Evolutionary conservation across 2,329 filamentous ascomycete genomes (phyloP).

Genomic region (Beauveria caledonica): DNA sequence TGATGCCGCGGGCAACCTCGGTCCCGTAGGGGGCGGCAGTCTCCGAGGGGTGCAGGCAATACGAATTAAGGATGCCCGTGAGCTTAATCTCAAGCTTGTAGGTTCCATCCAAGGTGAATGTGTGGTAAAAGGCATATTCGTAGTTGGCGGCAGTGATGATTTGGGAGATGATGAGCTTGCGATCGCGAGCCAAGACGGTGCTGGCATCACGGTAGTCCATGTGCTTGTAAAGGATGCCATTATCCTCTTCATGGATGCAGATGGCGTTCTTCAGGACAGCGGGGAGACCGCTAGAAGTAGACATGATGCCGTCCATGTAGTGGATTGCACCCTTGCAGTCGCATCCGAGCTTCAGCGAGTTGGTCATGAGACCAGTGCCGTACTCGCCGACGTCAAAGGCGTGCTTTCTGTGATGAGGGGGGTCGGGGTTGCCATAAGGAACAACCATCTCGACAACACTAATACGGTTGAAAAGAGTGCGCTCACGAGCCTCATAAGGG

Average conservation of each 20-base stretch:
- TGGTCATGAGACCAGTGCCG: slow-evolving; percentile 56
- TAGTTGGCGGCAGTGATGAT: slow-evolving; percentile 61
- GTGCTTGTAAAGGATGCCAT: slow-evolving; percentile 58
- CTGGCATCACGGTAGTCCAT: slow-evolving; percentile 52
- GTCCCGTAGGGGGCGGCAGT: slow-evolving; percentile 44
- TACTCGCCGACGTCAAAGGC: slow-evolving; percentile 64
- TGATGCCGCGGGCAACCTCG: slow-evolving; percentile 53
- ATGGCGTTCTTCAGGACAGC: slow-evolving; percentile 54
- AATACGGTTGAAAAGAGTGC: slow-evolving; percentile 59
- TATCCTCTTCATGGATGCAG: slow-evolving; percentile 32
- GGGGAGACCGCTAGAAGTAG: slow-evolving; percentile 59
- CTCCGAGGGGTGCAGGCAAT: slow-evolving; percentile 32
- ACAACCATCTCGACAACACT: slow-evolving; percentile 65
- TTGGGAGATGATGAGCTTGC: slow-evolving; percentile 54
- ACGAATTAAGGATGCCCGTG: slow-evolving; percentile 37
- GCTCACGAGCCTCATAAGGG: slow-evolving; percentile 27
- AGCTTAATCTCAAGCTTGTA: slow-evolving; percentile 52
- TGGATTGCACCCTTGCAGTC: slow-evolving; percentile 69
- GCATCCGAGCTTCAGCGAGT: slow-evolving; percentile 57
- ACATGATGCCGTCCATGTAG: slow-evolving; percentile 44
- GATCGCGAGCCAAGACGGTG: slow-evolving; percentile 48
- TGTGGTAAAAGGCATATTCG: slow-evolving; percentile 42
- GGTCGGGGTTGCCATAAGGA: slow-evolving; percentile 56
- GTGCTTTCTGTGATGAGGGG: slow-evolving; percentile 56
- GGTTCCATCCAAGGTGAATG: slow-evolving; percentile 49